Conservation (phyloP, 768 basidiomycete species). For the Mycena belliarum region DNA sequence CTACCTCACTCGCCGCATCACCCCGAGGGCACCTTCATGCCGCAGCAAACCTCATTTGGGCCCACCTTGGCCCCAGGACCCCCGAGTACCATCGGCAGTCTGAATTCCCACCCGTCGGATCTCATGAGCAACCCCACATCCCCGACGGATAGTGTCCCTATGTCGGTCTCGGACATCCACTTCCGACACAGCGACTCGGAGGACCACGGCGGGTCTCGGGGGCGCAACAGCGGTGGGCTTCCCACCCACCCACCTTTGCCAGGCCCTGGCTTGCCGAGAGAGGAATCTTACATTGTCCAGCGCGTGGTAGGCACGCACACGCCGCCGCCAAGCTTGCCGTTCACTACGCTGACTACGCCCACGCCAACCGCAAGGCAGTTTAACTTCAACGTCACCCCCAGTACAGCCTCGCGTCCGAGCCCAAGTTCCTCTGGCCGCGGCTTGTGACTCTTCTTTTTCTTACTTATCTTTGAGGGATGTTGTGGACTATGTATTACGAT, state of each 20-base stretch:
- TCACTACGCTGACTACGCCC: not conserved
- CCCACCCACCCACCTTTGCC: slow-evolving; percentile 43
- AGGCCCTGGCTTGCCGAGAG: slow-evolving; percentile 33
- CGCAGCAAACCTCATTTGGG: slow-evolving; percentile 15
- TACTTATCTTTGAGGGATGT: not conserved
- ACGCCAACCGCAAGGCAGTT: slow-evolving; percentile 16
- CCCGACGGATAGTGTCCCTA: slow-evolving; percentile 57
- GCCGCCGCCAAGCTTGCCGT: slow-evolving; percentile 5
- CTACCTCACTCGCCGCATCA: slow-evolving; percentile 45
- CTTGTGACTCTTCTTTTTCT: slow-evolving; percentile 1
- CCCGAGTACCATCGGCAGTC: slow-evolving; percentile 25
- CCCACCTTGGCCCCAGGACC: slow-evolving; percentile 1
- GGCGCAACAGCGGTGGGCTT: slow-evolving; percentile 34
- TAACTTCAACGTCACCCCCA: not conserved
- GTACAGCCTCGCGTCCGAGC: not conserved
- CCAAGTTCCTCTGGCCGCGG: not conserved
- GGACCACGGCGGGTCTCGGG: slow-evolving; percentile 23
- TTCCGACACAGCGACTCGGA: slow-evolving; percentile 47
- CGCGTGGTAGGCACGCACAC: slow-evolving; percentile 14
- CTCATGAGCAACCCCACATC: slow-evolving; percentile 36
- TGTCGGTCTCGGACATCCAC: slow-evolving; percentile 55
- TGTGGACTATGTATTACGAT: not conserved
- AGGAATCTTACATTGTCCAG: slow-evolving; percentile 19
- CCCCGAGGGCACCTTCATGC: slow-evolving; percentile 27
- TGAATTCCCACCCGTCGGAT: slow-evolving; percentile 35